These are phyloP conservation scores for Heliosperma pusillum DNA, from an alignment of 148 eudicot species.

Conservation along the genomic window DNA sequence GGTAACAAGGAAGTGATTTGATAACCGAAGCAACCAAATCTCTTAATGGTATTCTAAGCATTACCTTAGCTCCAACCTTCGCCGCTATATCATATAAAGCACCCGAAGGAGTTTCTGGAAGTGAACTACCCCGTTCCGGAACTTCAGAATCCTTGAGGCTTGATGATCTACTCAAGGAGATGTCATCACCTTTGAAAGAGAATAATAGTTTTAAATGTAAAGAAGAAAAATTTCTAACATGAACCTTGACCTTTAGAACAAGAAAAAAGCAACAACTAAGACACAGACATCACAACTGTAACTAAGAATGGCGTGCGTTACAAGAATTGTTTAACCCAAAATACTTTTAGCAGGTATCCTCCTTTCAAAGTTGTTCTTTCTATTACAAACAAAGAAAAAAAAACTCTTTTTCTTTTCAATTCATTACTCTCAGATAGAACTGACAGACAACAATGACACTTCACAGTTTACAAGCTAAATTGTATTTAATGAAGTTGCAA, in stretches of 20 bases:
- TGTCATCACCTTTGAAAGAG: conserved; percentile 53
- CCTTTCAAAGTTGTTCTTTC: too few species aligned
- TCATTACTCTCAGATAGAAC: too few species aligned
- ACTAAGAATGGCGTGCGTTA: too few species aligned
- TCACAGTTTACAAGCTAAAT: too few species aligned
- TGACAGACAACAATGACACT: too few species aligned
- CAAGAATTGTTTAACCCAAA: too few species aligned
- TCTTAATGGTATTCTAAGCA: background rate
- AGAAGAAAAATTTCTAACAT: background rate
- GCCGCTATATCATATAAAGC: conserved; percentile 85
- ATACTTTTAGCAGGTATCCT: too few species aligned
- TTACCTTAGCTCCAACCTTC: conserved; percentile 86
- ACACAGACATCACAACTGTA: too few species aligned
- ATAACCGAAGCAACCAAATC: background rate
- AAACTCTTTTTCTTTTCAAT: too few species aligned
- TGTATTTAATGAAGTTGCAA: background rate
- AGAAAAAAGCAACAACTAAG: background rate
- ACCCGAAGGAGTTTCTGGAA: conserved; percentile 54
- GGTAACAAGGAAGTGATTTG: background rate
- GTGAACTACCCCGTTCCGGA: conserved; percentile 41
- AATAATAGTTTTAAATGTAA: background rate
- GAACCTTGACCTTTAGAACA: background rate
- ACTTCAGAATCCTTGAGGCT: conserved; percentile 54
- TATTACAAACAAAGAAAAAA: too few species aligned
- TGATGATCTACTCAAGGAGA: conserved; percentile 48